A percentile compares a stretch with the other conserved stretches of the same genome.
Conservation (phyloP, 352 stramenopile genomes). For the Blastocystis sp. region DNA sequence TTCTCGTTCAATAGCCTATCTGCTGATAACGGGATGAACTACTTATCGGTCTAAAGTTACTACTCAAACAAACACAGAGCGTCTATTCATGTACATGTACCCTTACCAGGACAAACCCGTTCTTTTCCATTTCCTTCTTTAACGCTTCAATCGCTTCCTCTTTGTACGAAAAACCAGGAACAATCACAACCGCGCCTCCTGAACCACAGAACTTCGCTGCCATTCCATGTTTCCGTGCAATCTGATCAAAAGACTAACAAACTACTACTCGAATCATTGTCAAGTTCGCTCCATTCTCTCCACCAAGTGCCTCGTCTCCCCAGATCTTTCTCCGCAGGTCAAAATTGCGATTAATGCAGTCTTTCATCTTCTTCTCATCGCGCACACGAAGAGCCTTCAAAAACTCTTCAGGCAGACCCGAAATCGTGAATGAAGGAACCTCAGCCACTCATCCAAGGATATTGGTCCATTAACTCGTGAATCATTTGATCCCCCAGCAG, state of each 20-base stretch:
- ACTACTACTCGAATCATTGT: slow-evolving; percentile 64
- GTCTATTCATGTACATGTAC: neutral
- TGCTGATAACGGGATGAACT: too few species aligned
- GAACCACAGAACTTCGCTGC: slow-evolving; percentile 66
- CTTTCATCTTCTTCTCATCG: slow-evolving; percentile 53
- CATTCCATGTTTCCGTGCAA: slow-evolving; percentile 62
- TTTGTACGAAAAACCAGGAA: slow-evolving; percentile 30
- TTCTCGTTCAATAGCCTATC: too few species aligned
- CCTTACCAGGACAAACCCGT: slow-evolving; percentile 15
- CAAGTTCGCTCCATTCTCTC: slow-evolving; percentile 61
- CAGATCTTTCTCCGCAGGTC: slow-evolving; percentile 65
- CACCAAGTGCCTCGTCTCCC: slow-evolving; percentile 66
- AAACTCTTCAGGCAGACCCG: slow-evolving; percentile 57
- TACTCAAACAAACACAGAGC: neutral
- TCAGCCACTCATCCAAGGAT: slow-evolving; percentile 29
- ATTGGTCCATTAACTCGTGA: slow-evolving; percentile 64
- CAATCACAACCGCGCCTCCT: slow-evolving; percentile 65
- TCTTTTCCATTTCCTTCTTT: neutral
- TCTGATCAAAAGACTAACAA: neutral
- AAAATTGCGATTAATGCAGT: slow-evolving; percentile 68
- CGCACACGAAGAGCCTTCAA: neutral
- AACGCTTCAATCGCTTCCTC: neutral
- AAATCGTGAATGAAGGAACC: slow-evolving; percentile 52
- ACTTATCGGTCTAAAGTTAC: too few species aligned
- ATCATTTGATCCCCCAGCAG: slow-evolving; percentile 63